These are phyloP conservation scores for Mortierella sp. DNA, from an alignment of 371 early-diverging fungal genomes.

Conservation along the genomic window DNA sequence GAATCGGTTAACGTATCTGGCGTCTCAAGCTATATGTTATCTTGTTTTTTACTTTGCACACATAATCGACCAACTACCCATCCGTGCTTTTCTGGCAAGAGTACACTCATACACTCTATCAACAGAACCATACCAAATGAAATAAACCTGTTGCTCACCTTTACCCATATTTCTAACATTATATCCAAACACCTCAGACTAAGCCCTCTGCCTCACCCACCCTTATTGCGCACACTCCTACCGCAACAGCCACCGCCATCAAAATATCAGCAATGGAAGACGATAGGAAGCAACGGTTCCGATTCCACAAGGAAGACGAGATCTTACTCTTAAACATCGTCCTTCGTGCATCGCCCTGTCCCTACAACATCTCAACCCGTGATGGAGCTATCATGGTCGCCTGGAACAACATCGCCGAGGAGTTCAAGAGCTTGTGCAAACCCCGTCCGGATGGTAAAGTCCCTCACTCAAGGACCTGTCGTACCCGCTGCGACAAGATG, in stretches of 20 bases:
- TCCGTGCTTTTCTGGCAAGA: not conserved
- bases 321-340: slow-evolving; percentile 42
- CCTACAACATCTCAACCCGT: slow-evolving; percentile 42
- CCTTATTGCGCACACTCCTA: not conserved
- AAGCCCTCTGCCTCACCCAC: not conserved
- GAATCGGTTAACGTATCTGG: slow-evolving; percentile 1
- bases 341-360: slow-evolving; percentile 38
- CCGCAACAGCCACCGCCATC: not conserved
- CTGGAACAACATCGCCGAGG: slow-evolving; percentile 44
- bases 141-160: not conserved
- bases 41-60: not conserved
- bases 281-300: slow-evolving; percentile 48
- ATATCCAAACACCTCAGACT: not conserved
- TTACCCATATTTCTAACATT: not conserved
- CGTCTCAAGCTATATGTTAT: not conserved
- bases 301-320: slow-evolving; percentile 52
- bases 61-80: not conserved
- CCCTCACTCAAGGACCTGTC: slow-evolving; percentile 49
- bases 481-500: slow-evolving; percentile 50
- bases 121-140: not conserved
- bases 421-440: slow-evolving; percentile 25
- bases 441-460: slow-evolving; percentile 42
- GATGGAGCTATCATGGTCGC: slow-evolving; percentile 53
- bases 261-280: slow-evolving; percentile 18
- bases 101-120: not conserved